Base-by-base conservation (phyloP, 202 grass and related monocot genomes). In the Setaria viridis region DNA sequence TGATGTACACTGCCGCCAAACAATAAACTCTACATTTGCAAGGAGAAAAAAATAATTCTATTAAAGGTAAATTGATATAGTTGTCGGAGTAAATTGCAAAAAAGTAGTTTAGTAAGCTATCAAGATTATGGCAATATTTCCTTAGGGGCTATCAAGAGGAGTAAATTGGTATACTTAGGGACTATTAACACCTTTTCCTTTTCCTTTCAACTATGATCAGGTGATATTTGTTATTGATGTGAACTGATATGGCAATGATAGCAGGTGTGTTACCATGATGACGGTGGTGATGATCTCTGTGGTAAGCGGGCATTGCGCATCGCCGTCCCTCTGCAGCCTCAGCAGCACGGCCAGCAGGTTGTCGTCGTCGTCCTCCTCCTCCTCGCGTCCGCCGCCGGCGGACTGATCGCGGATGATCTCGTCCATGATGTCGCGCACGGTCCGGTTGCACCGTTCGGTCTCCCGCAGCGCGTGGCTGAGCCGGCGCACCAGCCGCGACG, bases 291-390 rank as follows among this genome's bases (percentile, higher is more conserved):
- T 82, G 77, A 79, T 75, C 8, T 91, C 82, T 4, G 80, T 66
- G 21, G 76, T 69, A 2, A 89, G 82, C 7, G 73, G 63, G 9
- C 67, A 73, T 10, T 81, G 30, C 64, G 59, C 77, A 37, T 34
- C 73, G 37, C 59, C 90, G 3, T 88, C 79, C 33, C 43, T 64
- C 42, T 89, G 46, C 58, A 89, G 84, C 39, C 77, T 73, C 50
- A 91, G 63, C 11, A 91, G 72, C 25, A 89, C 72, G 21, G 60
- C 85, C 0, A 92, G 87, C 46, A 92, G 71, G 72, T 86, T 53
- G 12, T 83, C 86, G 2, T 49, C 41, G 17, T 43, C 42, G 62
- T 3, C 60, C 7, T 11, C 58, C 20, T 59, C n/a, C 57, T 58
- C n/a, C 20, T 59, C 20, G 20, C 46, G 75, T 71, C 58, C 80